Evolutionary conservation across 257 asterid genomes (phyloP), one percentile per base, ranked within the genome.

Genomic region (Striga asiatica): DNA sequence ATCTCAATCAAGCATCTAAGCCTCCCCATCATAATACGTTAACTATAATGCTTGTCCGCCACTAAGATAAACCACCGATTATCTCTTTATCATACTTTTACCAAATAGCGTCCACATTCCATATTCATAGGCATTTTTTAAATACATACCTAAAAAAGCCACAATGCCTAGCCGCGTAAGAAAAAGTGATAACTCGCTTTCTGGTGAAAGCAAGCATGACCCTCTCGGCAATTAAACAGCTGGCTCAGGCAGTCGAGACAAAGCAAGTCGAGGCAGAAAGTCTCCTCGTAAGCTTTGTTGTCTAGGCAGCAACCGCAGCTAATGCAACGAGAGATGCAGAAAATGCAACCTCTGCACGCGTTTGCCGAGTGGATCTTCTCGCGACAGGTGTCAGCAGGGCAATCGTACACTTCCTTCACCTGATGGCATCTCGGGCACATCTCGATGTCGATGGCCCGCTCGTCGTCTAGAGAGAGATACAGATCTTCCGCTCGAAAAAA

Each of bases 301-400:
- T 47, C 76, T 50, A 88, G 41, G 73, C 96, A 89, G 62, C 93
- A 62, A 18, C 97, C 94, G 64, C 96, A 89, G 22, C 56, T 65
- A 8, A 57, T 57, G 54, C 97, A 89, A 9, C 97, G 94, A 50
- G 74, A 48, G 52, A 83, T 70, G 80, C 97, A 89, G 7, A 32
- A 8, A 6, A 59, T 67, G 77, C 96, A 89, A 43, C 75, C 94
- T 69, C 80, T 76, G 71, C 97, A 89, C 1, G 68, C 34, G 50
- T 75, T 71, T 20, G 58, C 2, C 10, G 77, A 56, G 20, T 62
- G 32, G 28, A 23, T 65, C 68, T 69, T 77, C 16, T 18, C 71
- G 38, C 60, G 71, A 74, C 94, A 85, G 60, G 75, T 73, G 18
- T 76, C 85, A 0, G 71, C 28, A 0, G 97, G 88, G 68, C 97